Conservation (phyloP, 805 yeast genomes). For the Cyberlindnera bimundalis region DNA sequence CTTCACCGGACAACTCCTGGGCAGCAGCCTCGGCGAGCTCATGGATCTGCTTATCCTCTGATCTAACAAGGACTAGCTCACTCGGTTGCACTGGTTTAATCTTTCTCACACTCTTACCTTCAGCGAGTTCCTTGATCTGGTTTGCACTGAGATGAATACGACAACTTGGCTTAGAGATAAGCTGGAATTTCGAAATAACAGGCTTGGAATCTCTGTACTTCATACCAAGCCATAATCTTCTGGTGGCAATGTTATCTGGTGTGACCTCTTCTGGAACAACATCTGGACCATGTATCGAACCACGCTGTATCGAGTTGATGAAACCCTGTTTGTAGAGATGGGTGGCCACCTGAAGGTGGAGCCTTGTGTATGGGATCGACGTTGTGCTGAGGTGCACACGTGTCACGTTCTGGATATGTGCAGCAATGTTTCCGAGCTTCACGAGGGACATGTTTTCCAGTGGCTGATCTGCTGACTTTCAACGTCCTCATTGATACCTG, state of each 20-base stretch:
- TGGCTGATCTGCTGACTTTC: too few species aligned
- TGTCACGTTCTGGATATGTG: constrained; percentile 86
- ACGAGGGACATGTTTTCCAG: constrained; percentile 89
- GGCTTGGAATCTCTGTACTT: constrained; percentile 82
- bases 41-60: constrained; percentile 46
- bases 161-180: constrained; percentile 84
- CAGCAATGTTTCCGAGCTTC: constrained; percentile 76
- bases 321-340: constrained; percentile 91
- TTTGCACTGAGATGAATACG: constrained; percentile 57
- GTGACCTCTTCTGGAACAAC: constrained; percentile 69
- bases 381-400: constrained; percentile 72
- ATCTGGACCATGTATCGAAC: constrained; percentile 85
- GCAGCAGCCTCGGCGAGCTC: constrained; percentile 86
- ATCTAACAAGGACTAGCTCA: constrained; percentile 71
- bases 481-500: neutral
- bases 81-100: constrained; percentile 86
- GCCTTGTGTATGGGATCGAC: constrained; percentile 75
- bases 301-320: constrained; percentile 77
- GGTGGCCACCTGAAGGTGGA: constrained; percentile 79
- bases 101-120: constrained; percentile 71
- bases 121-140: constrained; percentile 69
- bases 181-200: constrained; percentile 64
- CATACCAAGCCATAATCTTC: constrained; percentile 88
- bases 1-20: constrained; percentile 68
- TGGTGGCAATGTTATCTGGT: constrained; percentile 77